Conservation (phyloP, 441 rosid genomes). For the Caryocar brasiliense region DNA sequence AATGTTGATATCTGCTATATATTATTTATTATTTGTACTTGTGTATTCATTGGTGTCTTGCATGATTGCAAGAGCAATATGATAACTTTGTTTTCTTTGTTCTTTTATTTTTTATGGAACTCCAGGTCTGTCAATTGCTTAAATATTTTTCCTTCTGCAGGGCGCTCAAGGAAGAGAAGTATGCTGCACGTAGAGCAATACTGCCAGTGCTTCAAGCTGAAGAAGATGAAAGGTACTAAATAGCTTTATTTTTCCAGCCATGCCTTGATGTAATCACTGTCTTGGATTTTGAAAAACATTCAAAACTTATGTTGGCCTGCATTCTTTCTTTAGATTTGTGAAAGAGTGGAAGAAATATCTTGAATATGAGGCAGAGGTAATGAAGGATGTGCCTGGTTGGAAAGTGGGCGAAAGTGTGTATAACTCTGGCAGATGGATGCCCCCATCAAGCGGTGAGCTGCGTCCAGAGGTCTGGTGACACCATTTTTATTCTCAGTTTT, state of each 20-base stretch:
- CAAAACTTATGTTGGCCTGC: background rate
- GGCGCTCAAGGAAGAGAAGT: slow-evolving; percentile 91
- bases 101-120: too few relatives aligned
- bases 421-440: slow-evolving; percentile 94
- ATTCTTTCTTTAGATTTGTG: slow-evolving; percentile 45
- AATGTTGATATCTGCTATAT: too few relatives aligned
- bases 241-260: background rate
- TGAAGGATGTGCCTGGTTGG: slow-evolving; percentile 99
- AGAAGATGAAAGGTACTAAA: slow-evolving; percentile 84
- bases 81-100: too few relatives aligned
- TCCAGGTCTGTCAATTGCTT: background rate
- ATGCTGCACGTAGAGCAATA: slow-evolving; percentile 72
- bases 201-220: slow-evolving; percentile 90
- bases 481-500: background rate
- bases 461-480: slow-evolving; percentile 95
- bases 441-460: slow-evolving; percentile 90
- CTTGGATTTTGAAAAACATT: background rate
- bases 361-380: slow-evolving; percentile 88
- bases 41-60: too few relatives aligned
- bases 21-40: too few relatives aligned
- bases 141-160: slow-evolving; percentile 26
- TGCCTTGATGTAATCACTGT: background rate
- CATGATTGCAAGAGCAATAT: too few relatives aligned
- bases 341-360: slow-evolving; percentile 95
- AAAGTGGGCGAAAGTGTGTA: slow-evolving; percentile 91